phyloP scores from a whole-genome alignment of 2,329 filamentous ascomycete genomes.

The Colletotrichum spaethianum region DNA sequence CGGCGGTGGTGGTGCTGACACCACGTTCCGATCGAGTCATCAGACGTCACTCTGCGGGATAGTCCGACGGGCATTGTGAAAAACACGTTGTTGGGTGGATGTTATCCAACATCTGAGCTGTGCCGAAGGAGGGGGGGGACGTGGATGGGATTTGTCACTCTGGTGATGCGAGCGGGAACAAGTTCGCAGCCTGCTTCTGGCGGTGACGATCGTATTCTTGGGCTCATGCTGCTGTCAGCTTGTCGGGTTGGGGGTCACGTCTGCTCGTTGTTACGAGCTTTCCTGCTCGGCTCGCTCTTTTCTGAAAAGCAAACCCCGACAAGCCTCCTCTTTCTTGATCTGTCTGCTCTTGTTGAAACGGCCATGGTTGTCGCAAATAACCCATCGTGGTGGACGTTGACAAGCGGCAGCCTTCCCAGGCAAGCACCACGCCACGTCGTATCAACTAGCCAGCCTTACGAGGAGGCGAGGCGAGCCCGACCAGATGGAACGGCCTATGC shows the following conservation, averaged over 20 bases:
- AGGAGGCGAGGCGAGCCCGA: not conserved
- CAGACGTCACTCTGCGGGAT: not conserved
- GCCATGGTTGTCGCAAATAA: not conserved
- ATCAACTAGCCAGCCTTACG: not conserved
- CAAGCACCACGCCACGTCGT: not conserved
- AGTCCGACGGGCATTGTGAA: not conserved
- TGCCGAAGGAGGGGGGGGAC: not conserved
- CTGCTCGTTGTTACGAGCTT: not conserved
- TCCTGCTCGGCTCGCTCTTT: not conserved
- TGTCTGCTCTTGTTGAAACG: not conserved
- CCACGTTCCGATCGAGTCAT: not conserved
- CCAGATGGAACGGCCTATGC: not conserved
- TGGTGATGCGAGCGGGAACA: too few relatives aligned
- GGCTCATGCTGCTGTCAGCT: not conserved
- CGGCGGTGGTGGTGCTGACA: not conserved
- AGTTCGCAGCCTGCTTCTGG: conserved; percentile 1
- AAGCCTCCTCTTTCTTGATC: not conserved
- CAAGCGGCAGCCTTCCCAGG: not conserved
- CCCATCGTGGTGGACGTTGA: not conserved
- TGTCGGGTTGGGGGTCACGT: not conserved
- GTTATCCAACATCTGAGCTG: too few relatives aligned
- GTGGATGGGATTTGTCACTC: too few relatives aligned
- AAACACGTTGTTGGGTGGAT: not conserved
- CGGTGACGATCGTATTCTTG: not conserved
- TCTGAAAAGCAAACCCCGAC: not conserved